Percentiles rank a stretch among this genome's conserved stretches.
Evolutionary conservation across 306 rosid genomes (phyloP).

Genomic region (Dicorynia guianensis): DNA sequence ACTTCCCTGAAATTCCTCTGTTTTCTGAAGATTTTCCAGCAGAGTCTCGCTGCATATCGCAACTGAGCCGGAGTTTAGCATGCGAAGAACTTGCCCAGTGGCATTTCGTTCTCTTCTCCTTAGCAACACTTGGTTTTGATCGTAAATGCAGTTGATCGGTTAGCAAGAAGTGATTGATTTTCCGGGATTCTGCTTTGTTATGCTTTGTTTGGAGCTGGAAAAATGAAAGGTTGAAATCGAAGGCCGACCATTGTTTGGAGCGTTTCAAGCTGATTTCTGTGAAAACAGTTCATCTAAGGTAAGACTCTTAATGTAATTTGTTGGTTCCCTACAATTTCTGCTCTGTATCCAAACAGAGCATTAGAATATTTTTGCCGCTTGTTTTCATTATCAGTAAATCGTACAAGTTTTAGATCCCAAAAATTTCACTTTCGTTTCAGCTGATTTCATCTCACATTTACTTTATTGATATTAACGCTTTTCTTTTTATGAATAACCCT

Average conservation of each 20-base stretch:
- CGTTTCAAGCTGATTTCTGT: conserved; percentile 16
- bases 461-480: conserved; percentile 17
- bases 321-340: neutral
- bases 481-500: neutral
- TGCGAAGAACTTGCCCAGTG: too few species aligned
- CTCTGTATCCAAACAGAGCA: neutral
- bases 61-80: too few species aligned
- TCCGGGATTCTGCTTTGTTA: conserved; percentile 1
- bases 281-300: conserved; percentile 20
- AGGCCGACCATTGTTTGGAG: neutral
- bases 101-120: neutral
- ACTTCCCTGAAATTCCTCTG: neutral
- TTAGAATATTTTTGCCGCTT: conserved; percentile 5
- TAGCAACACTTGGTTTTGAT: too few species aligned
- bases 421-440: neutral
- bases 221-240: conserved; percentile 27
- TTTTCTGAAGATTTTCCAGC: conserved; percentile 7
- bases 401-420: conserved; percentile 36
- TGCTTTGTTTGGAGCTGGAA: conserved; percentile 17
- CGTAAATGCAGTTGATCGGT: neutral
- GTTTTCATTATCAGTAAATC: conserved; percentile 23
- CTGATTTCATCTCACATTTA: neutral
- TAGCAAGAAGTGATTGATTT: neutral
- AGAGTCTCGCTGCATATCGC: too few species aligned
- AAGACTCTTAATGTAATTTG: conserved; percentile 2